phyloP scores from a whole-genome alignment of 768 basidiomycete genomes.

The Leccinum aurantiacum region DNA sequence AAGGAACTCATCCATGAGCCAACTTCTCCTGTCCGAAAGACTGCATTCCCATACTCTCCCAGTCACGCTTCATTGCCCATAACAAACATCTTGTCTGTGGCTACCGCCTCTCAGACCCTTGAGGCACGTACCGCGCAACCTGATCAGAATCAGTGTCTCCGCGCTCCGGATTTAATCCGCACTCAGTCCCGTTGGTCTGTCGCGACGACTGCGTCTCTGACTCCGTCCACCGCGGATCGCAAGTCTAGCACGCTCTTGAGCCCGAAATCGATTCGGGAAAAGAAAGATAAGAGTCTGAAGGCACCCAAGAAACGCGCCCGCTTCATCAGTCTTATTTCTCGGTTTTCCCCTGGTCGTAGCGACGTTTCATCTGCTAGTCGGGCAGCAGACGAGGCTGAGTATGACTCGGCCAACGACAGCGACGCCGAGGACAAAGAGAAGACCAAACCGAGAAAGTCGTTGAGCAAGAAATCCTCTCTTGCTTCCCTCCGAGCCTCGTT shows the following conservation, averaged over 20 bases:
- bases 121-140: background rate
- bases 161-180: background rate
- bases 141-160: background rate
- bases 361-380: conserved; percentile 14
- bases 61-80: conserved; percentile 8
- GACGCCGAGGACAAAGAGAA: conserved; percentile 22
- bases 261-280: conserved; percentile 18
- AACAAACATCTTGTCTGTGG: conserved; percentile 10
- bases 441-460: conserved; percentile 13
- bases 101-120: background rate
- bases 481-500: conserved; percentile 33
- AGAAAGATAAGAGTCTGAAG: conserved; percentile 26
- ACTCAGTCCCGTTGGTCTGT: conserved; percentile 31
- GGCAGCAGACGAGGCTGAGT: conserved; percentile 12
- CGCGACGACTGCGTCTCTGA: conserved; percentile 32
- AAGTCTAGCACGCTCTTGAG: conserved; percentile 6
- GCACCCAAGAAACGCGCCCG: conserved; percentile 32
- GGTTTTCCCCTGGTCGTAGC: conserved; percentile 30
- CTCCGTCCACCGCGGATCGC: conserved; percentile 16
- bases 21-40: conserved; percentile 5
- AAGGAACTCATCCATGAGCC: conserved; percentile 1
- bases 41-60: conserved; percentile 8
- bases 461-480: conserved; percentile 32
- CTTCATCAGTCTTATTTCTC: conserved; percentile 34
- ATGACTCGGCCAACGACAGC: conserved; percentile 25